Conservation (phyloP, 2,329 filamentous ascomycete genomes). For the Periconia sp. region DNA sequence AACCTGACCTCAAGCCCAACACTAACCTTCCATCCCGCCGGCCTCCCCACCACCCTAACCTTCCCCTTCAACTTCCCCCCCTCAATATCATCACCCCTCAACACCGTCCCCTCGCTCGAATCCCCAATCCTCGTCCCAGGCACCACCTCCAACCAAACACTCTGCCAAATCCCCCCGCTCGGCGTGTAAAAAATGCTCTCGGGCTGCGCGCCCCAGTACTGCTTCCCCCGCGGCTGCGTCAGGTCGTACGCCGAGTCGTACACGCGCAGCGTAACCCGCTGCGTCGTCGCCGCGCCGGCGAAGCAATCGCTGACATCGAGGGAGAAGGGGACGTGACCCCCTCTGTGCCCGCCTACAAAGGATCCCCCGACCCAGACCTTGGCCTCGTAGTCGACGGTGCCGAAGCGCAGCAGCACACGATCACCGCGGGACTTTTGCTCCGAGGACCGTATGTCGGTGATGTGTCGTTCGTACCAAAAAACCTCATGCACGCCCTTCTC, state of each 20-base stretch:
- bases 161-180: slow-evolving; percentile 65
- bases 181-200: slow-evolving; percentile 67
- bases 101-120: slow-evolving; percentile 63
- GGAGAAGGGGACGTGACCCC: slow-evolving; percentile 64
- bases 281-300: slow-evolving; percentile 7
- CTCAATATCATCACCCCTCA: slow-evolving; percentile 61
- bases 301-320: slow-evolving; percentile 63
- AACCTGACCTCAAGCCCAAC: slow-evolving; percentile 63
- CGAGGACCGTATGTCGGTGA: slow-evolving; percentile 57
- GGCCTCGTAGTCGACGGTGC: slow-evolving; percentile 67
- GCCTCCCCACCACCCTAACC: slow-evolving; percentile 58
- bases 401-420: slow-evolving; percentile 60
- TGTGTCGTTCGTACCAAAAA: slow-evolving; percentile 67
- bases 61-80: slow-evolving; percentile 58
- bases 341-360: slow-evolving; percentile 61
- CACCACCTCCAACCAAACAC: slow-evolving; percentile 63
- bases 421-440: slow-evolving; percentile 50
- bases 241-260: slow-evolving; percentile 70
- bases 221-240: slow-evolving; percentile 70
- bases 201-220: slow-evolving; percentile 67
- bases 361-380: slow-evolving; percentile 63
- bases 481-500: slow-evolving; percentile 69
- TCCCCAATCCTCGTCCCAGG: slow-evolving; percentile 60
- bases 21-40: slow-evolving; percentile 53
- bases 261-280: slow-evolving; percentile 62